phyloP scores from a whole-genome alignment of 1,284 basidiomycete species.

The Peniophora sp. region DNA sequence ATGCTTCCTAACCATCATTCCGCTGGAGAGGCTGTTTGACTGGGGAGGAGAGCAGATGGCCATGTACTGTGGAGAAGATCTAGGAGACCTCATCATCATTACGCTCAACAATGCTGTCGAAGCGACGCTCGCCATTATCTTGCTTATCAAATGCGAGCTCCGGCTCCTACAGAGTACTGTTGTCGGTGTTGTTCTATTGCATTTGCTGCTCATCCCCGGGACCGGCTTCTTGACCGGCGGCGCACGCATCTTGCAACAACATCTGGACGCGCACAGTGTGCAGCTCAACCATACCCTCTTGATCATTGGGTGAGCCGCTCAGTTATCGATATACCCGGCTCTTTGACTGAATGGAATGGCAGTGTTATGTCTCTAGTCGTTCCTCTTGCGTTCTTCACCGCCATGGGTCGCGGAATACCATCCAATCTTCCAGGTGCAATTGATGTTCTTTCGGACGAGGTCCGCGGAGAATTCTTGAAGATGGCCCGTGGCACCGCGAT shows the following conservation, averaged over 20 bases:
- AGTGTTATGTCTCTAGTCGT: slow-evolving; percentile 56
- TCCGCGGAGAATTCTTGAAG: slow-evolving; percentile 38
- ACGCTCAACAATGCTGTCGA: slow-evolving; percentile 40
- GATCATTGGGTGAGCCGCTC: slow-evolving; percentile 43
- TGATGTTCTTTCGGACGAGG: slow-evolving; percentile 25
- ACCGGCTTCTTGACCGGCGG: slow-evolving; percentile 56
- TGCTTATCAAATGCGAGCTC: slow-evolving; percentile 57
- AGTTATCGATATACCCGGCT: slow-evolving; percentile 2
- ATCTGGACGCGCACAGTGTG: slow-evolving; percentile 39
- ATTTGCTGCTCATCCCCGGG: slow-evolving; percentile 55
- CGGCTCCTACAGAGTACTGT: slow-evolving; percentile 53
- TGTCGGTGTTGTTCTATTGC: slow-evolving; percentile 54
- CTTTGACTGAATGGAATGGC: neutral
- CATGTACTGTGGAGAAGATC: slow-evolving; percentile 43
- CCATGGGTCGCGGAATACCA: slow-evolving; percentile 35
- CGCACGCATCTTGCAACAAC: slow-evolving; percentile 41
- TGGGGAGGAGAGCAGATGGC: slow-evolving; percentile 52
- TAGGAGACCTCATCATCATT: slow-evolving; percentile 47
- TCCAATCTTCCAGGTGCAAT: slow-evolving; percentile 17
- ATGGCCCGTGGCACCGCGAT: slow-evolving; percentile 59
- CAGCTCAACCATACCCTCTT: slow-evolving; percentile 62
- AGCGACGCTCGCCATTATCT: slow-evolving; percentile 59
- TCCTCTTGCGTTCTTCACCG: slow-evolving; percentile 59
- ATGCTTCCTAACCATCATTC: slow-evolving; percentile 43
- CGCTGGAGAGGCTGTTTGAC: slow-evolving; percentile 45